phyloP scores from a whole-genome alignment of 2,329 filamentous ascomycete species.

The Verticillium klebahnii region DNA sequence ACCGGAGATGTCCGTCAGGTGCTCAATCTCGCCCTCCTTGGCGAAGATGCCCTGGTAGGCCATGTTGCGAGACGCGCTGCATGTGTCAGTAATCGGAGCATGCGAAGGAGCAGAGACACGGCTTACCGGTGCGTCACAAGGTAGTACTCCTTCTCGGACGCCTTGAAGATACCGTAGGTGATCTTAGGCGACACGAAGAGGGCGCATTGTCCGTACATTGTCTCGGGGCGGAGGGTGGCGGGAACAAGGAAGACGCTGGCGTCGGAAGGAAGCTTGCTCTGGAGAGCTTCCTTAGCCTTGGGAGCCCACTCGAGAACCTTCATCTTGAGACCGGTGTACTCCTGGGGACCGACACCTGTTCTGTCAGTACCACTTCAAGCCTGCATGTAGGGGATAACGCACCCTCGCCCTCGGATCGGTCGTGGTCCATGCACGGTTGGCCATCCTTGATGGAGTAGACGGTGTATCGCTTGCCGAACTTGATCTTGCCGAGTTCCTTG shows the following conservation, averaged over 20 bases:
- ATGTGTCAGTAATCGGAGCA: background rate
- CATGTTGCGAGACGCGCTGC: constrained; percentile 82
- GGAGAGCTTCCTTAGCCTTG: constrained; percentile 64
- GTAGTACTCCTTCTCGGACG: constrained; percentile 73
- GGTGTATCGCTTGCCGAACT: constrained; percentile 89
- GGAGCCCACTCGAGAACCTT: constrained; percentile 87
- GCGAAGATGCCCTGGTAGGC: constrained; percentile 62
- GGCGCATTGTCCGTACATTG: constrained; percentile 97
- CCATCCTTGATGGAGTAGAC: constrained; percentile 61
- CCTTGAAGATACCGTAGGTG: constrained; percentile 83
- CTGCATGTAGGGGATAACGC: background rate
- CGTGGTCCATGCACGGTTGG: constrained; percentile 44
- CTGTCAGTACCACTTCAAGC: background rate
- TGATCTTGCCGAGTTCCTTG: constrained; percentile 85
- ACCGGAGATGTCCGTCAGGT: constrained; percentile 66
- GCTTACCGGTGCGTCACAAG: constrained; percentile 69
- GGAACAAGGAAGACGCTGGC: constrained; percentile 86
- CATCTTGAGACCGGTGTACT: constrained; percentile 85
- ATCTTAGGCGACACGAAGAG: constrained; percentile 93
- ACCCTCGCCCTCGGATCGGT: constrained; percentile 41
- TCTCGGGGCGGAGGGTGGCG: constrained; percentile 90
- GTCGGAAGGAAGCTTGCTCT: constrained; percentile 72
- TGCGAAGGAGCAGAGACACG: too few relatives aligned
- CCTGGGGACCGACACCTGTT: constrained; percentile 16
- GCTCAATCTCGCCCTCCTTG: background rate